A percentile compares a stretch with the other conserved stretches of the same genome.
Evolutionary conservation across 1,139 yeast species (phyloP).

Genomic region (Geotrichum carabidarum): DNA sequence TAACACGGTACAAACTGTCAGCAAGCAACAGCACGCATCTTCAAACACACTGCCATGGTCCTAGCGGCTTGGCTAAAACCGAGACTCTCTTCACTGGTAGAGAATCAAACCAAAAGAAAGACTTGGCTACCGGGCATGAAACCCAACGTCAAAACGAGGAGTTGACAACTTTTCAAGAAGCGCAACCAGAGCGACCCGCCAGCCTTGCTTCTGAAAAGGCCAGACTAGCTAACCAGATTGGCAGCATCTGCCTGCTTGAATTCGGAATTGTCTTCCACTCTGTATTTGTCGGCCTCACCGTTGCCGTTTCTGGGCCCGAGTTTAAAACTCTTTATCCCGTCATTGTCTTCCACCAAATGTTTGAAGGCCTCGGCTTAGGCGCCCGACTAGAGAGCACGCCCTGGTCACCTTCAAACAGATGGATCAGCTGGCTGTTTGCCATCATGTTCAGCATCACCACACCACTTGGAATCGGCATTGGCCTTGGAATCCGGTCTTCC

Average conservation of each 20-base stretch:
- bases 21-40: conserved; percentile 5
- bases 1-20: conserved; percentile 23
- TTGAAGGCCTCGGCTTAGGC: conserved; percentile 91
- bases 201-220: not conserved
- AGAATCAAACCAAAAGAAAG: not conserved
- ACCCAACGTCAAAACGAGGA: not conserved
- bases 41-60: conserved; percentile 29
- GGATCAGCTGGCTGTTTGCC: conserved; percentile 58
- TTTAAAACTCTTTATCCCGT: conserved; percentile 74
- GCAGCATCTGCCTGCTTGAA: conserved; percentile 60
- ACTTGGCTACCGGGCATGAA: not conserved
- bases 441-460: conserved; percentile 63
- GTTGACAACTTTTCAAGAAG: not conserved
- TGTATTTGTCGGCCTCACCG: conserved; percentile 67
- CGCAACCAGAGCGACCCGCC: no score
- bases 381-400: conserved; percentile 70
- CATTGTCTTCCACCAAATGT: conserved; percentile 81
- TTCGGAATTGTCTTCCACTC: conserved; percentile 80
- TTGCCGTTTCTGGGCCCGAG: conserved; percentile 70
- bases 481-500: conserved; percentile 70
- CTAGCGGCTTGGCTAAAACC: conserved; percentile 23
- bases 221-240: conserved; percentile 33
- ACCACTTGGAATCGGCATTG: conserved; percentile 80
- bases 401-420: conserved; percentile 51
- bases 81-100: not conserved